A percentile compares a stretch with the other conserved stretches of the same genome.
Evolutionary conservation across 768 basidiomycete species (phyloP).

Genomic region (Suillus sp.): DNA sequence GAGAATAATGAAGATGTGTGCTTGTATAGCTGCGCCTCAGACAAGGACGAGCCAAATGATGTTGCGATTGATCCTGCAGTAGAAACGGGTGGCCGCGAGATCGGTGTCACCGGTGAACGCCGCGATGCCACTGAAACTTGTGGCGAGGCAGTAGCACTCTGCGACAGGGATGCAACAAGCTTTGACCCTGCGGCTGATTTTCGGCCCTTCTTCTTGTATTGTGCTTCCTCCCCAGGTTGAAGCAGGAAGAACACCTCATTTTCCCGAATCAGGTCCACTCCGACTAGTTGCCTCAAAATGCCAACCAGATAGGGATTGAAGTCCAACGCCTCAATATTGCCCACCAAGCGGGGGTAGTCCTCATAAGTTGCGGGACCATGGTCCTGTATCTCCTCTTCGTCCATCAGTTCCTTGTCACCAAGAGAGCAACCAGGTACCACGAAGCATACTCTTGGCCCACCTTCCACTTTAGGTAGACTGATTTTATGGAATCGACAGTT

Average conservation of each 20-base stretch:
- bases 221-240: conserved; percentile 44
- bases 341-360: conserved; percentile 49
- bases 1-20: conserved; percentile 28
- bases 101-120: conserved; percentile 23
- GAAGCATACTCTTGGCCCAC: conserved; percentile 57
- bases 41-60: conserved; percentile 18
- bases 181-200: conserved; percentile 14
- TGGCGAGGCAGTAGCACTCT: conserved; percentile 10
- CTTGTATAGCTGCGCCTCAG: conserved; percentile 21
- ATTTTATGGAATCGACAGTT: conserved; percentile 73
- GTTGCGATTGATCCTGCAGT: conserved; percentile 24
- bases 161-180: conserved; percentile 11
- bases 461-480: conserved; percentile 58
- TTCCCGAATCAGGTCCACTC: conserved; percentile 64
- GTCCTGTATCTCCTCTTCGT: conserved; percentile 60
- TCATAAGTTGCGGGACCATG: conserved; percentile 57
- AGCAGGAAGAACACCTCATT: conserved; percentile 68
- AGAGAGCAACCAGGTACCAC: conserved; percentile 72
- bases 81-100: conserved; percentile 27
- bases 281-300: conserved; percentile 60
- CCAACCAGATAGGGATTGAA: conserved; percentile 57
- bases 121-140: conserved; percentile 18
- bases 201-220: conserved; percentile 11
- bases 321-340: conserved; percentile 50
- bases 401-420: conserved; percentile 55